A percentile compares a stretch with the other conserved stretches of the same genome.
These are phyloP conservation scores for Saturnispora sanitii DNA, from an alignment of 805 yeast species.

Conservation along the genomic window DNA sequence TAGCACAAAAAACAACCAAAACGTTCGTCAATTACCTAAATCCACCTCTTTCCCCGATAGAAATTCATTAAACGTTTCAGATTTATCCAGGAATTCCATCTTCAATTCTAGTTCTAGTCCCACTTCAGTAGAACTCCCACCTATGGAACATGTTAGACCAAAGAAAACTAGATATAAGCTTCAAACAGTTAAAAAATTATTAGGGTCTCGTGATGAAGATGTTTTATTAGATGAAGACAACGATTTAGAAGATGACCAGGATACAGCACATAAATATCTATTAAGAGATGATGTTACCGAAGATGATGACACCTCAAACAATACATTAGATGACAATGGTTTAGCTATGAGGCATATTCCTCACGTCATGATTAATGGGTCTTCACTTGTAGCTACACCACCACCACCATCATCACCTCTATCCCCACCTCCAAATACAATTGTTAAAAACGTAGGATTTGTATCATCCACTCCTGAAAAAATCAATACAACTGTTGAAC, in stretches of 20 bases:
- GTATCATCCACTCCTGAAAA: no score
- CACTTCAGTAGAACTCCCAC: neutral
- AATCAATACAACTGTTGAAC: no score
- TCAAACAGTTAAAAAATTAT: neutral
- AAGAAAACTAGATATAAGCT: neutral
- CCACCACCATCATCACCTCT: no score
- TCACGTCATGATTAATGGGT: no score
- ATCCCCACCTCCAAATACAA: no score
- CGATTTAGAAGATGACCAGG: neutral
- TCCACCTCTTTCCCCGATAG: conserved; percentile 2
- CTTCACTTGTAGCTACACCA: no score
- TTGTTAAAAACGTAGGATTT: no score
- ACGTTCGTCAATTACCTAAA: conserved; percentile 3
- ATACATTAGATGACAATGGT: no score
- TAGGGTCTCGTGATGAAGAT: neutral
- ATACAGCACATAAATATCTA: no score
- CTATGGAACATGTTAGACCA: neutral
- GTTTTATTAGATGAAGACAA: neutral
- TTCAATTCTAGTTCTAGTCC: neutral
- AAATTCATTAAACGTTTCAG: neutral
- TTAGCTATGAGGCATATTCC: no score
- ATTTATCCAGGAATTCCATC: no score
- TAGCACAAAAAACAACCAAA: neutral
- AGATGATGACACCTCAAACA: no score
- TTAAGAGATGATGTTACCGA: neutral